These are phyloP conservation scores for Coniophora puteana DNA, from an alignment of 1,284 basidiomycete genomes.

Conservation along the genomic window DNA sequence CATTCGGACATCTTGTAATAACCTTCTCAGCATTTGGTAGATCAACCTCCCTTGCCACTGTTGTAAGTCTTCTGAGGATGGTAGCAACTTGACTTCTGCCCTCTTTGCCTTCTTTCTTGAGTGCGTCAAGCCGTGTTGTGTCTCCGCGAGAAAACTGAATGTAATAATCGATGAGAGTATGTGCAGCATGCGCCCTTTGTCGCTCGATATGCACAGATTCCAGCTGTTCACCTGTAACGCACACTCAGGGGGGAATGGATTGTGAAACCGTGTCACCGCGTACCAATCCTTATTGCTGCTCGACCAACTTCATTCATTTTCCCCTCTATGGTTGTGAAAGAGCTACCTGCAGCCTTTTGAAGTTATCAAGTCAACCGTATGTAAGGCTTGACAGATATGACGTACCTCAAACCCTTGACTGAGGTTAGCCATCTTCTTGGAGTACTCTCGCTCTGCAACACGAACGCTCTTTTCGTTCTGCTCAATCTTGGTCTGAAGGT, in stretches of 20 bases:
- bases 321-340: conserved; percentile 82
- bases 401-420: conserved; percentile 89
- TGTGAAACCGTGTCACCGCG: conserved; percentile 16
- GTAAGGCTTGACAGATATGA: conserved; percentile 7
- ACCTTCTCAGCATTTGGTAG: conserved; percentile 80
- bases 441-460: conserved; percentile 90
- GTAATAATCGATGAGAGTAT: conserved; percentile 94
- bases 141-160: conserved; percentile 90
- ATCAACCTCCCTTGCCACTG: conserved; percentile 91
- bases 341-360: conserved; percentile 72
- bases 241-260: conserved; percentile 10
- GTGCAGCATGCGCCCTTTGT: conserved; percentile 90
- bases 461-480: conserved; percentile 91
- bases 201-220: conserved; percentile 93
- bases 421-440: conserved; percentile 88
- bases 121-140: conserved; percentile 69
- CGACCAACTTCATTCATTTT: conserved; percentile 93
- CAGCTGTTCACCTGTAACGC: conserved; percentile 80
- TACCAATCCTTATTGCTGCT: conserved; percentile 92
- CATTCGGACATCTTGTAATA: conserved; percentile 11
- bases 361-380: conserved; percentile 4
- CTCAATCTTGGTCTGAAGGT: conserved; percentile 86
- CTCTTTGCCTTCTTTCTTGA: conserved; percentile 85
- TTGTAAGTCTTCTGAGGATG: conserved; percentile 83
- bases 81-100: conserved; percentile 89